Percentiles rank a stretch among this genome's conserved stretches.
phyloP scores from a whole-genome alignment of 148 eudicot genomes.

The Fagopyrum esculentum region DNA sequence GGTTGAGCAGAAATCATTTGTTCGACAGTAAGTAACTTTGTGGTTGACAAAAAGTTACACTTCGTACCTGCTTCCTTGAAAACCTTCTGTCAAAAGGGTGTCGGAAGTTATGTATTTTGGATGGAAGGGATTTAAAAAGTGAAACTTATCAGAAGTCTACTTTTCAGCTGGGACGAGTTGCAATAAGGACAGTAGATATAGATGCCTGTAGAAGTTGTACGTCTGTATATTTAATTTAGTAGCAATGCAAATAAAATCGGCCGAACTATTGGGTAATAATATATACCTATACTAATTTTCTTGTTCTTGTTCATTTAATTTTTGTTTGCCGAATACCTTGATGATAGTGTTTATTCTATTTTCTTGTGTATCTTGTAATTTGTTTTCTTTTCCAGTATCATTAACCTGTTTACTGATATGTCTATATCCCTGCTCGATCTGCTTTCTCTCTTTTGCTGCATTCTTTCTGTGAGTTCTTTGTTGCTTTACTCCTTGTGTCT shows the following conservation, averaged over 20 bases:
- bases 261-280: neutral
- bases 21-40: neutral
- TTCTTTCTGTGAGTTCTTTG: neutral
- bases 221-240: neutral
- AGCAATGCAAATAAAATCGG: neutral
- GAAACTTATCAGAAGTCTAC: neutral
- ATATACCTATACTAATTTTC: neutral
- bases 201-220: neutral
- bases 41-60: neutral
- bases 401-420: neutral
- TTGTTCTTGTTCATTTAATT: neutral
- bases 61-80: neutral
- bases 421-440: neutral
- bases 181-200: neutral
- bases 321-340: neutral
- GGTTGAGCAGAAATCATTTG: neutral
- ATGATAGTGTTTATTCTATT: neutral
- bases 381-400: neutral
- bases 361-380: neutral
- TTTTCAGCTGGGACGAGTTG: neutral
- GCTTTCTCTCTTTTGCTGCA: neutral
- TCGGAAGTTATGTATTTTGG: neutral
- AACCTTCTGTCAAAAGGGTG: neutral
- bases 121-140: conserved; percentile 2
- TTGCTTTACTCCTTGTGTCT: neutral